A percentile compares a stretch with the other conserved stretches of the same genome.
These are phyloP conservation scores for Apocynum venetum DNA, from an alignment of 257 asterid genomes.

Conservation along the genomic window DNA sequence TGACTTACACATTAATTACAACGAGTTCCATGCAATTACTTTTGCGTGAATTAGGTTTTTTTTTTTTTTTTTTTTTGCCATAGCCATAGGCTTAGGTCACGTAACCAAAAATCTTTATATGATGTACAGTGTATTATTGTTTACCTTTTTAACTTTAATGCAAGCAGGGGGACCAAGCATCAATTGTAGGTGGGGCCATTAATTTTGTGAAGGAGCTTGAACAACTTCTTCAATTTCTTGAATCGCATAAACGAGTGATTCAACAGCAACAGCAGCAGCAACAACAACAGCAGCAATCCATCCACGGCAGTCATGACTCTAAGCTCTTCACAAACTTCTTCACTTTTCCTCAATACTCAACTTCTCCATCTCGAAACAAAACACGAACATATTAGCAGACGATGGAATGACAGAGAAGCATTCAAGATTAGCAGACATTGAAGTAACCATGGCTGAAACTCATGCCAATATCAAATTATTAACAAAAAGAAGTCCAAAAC, in stretches of 20 bases:
- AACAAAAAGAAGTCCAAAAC: constrained; percentile 38
- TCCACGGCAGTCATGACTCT: not conserved
- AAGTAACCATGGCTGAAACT: constrained; percentile 58
- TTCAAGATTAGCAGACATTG: constrained; percentile 46
- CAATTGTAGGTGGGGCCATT: constrained; percentile 68
- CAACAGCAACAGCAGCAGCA: constrained; percentile 12
- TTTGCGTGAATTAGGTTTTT: too few species aligned
- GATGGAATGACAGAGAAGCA: constrained; percentile 22
- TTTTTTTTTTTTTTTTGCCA: too few species aligned
- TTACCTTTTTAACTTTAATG: not conserved
- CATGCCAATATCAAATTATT: constrained; percentile 57
- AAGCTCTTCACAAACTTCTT: constrained; percentile 22
- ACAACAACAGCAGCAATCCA: too few species aligned
- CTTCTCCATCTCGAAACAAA: constrained; percentile 6
- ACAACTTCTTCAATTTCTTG: constrained; percentile 49
- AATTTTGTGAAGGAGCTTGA: constrained; percentile 64
- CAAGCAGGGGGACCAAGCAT: constrained; percentile 72
- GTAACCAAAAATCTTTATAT: too few species aligned
- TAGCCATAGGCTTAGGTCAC: too few species aligned
- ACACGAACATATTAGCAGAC: not conserved
- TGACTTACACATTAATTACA: too few species aligned
- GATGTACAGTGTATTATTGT: not conserved
- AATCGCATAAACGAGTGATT: constrained; percentile 28
- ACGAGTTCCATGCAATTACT: too few species aligned
- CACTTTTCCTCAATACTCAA: constrained; percentile 34